phyloP scores from a whole-genome alignment of 108 stramenopile genomes.

The Parietichytrium sp. region DNA sequence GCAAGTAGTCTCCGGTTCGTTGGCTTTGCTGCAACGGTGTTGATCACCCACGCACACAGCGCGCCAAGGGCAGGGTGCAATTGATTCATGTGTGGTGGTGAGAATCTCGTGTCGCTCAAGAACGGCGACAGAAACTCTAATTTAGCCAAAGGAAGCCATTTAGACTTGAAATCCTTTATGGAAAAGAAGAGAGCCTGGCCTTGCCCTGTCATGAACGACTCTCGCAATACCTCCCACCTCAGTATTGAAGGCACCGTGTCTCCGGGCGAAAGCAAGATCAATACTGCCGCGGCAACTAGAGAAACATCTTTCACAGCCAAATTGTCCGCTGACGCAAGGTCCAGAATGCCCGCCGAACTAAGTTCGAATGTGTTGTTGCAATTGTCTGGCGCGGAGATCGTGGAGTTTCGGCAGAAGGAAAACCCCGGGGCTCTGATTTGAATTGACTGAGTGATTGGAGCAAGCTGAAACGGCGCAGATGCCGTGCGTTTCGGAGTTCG shows the following conservation, averaged over 20 bases:
- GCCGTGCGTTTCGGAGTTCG: too few relatives aligned
- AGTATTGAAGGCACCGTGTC: background rate
- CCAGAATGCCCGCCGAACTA: too few relatives aligned
- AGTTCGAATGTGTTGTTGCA: too few relatives aligned
- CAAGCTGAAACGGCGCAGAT: too few relatives aligned
- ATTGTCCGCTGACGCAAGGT: too few relatives aligned
- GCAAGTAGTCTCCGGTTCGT: background rate
- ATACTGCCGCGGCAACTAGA: background rate
- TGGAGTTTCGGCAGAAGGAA: too few relatives aligned
- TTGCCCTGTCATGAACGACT: background rate
- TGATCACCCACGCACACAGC: constrained; percentile 8
- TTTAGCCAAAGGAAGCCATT: too few relatives aligned
- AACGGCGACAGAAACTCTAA: constrained; percentile 24
- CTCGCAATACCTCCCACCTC: background rate
- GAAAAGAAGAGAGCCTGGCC: too few relatives aligned
- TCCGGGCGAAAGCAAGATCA: background rate
- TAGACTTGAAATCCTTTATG: too few relatives aligned
- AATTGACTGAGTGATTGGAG: too few relatives aligned
- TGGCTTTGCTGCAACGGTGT: background rate
- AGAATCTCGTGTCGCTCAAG: background rate
- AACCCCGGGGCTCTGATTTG: too few relatives aligned
- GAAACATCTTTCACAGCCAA: background rate
- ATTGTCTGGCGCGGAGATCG: too few relatives aligned
- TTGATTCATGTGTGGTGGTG: background rate
- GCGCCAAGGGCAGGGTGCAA: background rate